Evolutionary conservation across 495 filamentous ascomycete genomes (phyloP), one percentile per base, ranked within the genome.

Genomic region (Tuber indicum): DNA sequence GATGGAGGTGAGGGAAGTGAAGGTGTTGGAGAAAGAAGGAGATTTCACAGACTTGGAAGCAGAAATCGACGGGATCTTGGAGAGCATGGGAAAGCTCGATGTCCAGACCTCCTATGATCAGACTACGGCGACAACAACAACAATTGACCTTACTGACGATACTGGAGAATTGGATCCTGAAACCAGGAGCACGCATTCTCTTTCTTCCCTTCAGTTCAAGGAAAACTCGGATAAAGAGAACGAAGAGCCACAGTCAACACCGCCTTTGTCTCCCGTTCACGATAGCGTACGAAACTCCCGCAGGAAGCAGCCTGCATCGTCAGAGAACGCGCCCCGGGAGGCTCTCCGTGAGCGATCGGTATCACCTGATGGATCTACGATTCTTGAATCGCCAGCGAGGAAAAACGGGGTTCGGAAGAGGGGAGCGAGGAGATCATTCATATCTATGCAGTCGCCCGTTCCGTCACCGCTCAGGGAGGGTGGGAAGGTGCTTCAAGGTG

Each of bases 321-420:
- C 74, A 19, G 21, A 46, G 19, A 39, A 39, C 7, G 39, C 73
- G n/a, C 23, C 58, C 44, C 72, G 79, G 32, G 78, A 73, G 44
- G 78, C 71, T 21, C 74, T 82, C 44, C 77, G 73, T 62, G 79
- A 80, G 26, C 77, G 78, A 3, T 44, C 78, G 6, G 69, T 80
- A 42, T 76, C 78, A 26, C 77, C 77, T 7, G 76, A 79, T 42
- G 32, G 58, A 32, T 72, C 76, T 23, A 42, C 47, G 7, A 14
- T 74, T 12, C 49, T 77, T 21, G 81, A 82, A 46, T 80, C 77
- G 26, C 81, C 81, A 17, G 75, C 75, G n/a, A 75, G 81, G 26
- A 83, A 82, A 71, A 77, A 81, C 41, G 81, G 81, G 2, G 73
- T 83, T 10, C 75, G 76, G 47, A 83, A 83, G 78, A 80, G 79